Conservation (phyloP, 306 rosid species). For the Trifolium pratense region DNA sequence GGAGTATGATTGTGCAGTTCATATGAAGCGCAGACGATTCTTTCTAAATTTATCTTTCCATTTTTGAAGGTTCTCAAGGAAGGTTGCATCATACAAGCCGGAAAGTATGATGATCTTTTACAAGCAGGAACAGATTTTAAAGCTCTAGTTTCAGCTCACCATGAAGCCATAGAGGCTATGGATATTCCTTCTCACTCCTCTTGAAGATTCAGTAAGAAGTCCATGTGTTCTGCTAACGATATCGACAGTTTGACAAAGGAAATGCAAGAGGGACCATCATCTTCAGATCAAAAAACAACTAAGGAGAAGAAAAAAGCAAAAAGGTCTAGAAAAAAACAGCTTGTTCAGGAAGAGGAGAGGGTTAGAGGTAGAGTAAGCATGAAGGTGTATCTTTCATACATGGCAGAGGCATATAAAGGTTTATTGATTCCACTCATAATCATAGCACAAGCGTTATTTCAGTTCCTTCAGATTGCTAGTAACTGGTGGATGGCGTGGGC, state of each 20-base stretch:
- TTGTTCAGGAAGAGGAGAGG: slow-evolving; percentile 99
- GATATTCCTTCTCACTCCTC: slow-evolving; percentile 91
- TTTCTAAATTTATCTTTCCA: slow-evolving; percentile 42
- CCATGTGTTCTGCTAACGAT: slow-evolving; percentile 52
- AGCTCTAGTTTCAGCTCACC: slow-evolving; percentile 92
- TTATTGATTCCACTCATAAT: slow-evolving; percentile 84
- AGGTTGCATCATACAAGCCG: slow-evolving; percentile 88
- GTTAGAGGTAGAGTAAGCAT: slow-evolving; percentile 99
- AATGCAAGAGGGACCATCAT: slow-evolving; percentile 78
- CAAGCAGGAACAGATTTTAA: slow-evolving; percentile 97
- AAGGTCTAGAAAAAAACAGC: slow-evolving; percentile 86
- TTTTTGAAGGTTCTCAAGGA: slow-evolving; percentile 83
- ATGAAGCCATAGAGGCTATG: slow-evolving; percentile 98
- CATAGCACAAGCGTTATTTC: slow-evolving; percentile 83
- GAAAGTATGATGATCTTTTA: slow-evolving; percentile 93
- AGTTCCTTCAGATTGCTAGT: slow-evolving; percentile 99
- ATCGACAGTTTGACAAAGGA: slow-evolving; percentile 82
- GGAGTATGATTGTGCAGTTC: slow-evolving; percentile 19
- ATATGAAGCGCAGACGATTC: slow-evolving; percentile 31
- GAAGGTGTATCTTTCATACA: slow-evolving; percentile 94
- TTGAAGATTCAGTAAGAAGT: slow-evolving; percentile 80
- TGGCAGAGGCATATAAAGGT: slow-evolving; percentile 99
- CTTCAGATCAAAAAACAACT: slow-evolving; percentile 69
- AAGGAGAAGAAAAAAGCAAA: slow-evolving; percentile 95
- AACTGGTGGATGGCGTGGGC: slow-evolving; percentile 99